phyloP scores from a whole-genome alignment of 148 eudicot genomes.

The Silene latifolia region DNA sequence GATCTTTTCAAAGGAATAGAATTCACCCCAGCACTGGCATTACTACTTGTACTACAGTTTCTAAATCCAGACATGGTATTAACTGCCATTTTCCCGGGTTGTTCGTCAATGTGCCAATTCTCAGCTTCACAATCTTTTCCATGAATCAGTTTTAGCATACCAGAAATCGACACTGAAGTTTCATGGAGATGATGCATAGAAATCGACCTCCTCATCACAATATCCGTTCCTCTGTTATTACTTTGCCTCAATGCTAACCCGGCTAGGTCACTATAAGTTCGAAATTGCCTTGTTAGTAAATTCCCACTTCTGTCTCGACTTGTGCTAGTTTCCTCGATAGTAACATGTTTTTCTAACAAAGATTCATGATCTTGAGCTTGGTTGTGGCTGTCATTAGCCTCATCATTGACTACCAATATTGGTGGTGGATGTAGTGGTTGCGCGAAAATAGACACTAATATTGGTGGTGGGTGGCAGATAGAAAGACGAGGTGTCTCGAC shows the following conservation, averaged over 20 bases:
- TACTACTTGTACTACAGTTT: slow-evolving; percentile 1
- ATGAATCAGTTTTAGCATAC: slow-evolving; percentile 24
- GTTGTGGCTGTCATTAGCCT: neutral
- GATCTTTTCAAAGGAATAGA: slow-evolving; percentile 51
- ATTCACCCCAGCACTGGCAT: slow-evolving; percentile 19
- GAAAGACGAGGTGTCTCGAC: too few species aligned
- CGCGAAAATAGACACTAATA: slow-evolving; percentile 7
- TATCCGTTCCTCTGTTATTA: slow-evolving; percentile 16
- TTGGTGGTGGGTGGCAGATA: too few species aligned
- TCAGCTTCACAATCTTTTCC: slow-evolving; percentile 26
- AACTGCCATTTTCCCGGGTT: neutral
- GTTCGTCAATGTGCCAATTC: slow-evolving; percentile 4
- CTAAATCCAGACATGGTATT: slow-evolving; percentile 21
- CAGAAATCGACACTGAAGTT: slow-evolving; percentile 36
- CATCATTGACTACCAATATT: slow-evolving; percentile 2
- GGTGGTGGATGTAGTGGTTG: slow-evolving; percentile 10
- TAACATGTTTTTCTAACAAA: neutral
- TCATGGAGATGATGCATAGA: slow-evolving; percentile 51
- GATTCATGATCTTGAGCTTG: neutral
- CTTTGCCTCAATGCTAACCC: slow-evolving; percentile 20
- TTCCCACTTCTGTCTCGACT: slow-evolving; percentile 14
- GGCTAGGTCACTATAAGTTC: slow-evolving; percentile 26
- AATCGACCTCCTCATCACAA: slow-evolving; percentile 45
- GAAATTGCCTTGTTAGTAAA: slow-evolving; percentile 18
- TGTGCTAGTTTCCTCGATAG: slow-evolving; percentile 12